Evolutionary conservation across 495 filamentous ascomycete species (phyloP), one percentile per base, ranked within the genome.

Genomic region (Tuber magnatum): DNA sequence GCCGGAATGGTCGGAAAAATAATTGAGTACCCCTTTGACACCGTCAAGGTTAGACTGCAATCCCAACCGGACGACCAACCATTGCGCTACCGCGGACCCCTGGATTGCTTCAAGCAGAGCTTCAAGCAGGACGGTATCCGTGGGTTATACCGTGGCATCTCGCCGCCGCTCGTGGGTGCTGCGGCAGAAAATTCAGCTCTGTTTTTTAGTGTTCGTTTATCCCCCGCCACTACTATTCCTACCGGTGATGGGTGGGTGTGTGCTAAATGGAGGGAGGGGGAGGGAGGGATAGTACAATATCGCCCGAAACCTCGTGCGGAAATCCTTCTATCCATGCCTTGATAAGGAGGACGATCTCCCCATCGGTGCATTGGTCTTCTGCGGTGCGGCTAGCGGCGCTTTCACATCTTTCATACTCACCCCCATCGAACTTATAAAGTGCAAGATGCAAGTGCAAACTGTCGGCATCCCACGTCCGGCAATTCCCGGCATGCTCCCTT

Each of bases 11-110:
- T 92, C 38, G 96, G 95, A 76, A 99, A 99, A 86, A 89, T 92
- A 77, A 93, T 99, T 80, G 96, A 99, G 81, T 99, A 96, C 83
- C 96, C 96, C 43, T 98, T 98, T 84, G 96, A 99, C 85, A 99
- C 96, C 0, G 91, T 99, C 80, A 99, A 99, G 86, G 95, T 92
- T 68, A 88, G 89, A 39, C 85, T 93, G 7, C 91, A 93, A 82
- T 91, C 91, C 6, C 95, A 97, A 83, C 93, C 93, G 12, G 91
- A 93, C 81, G 88, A 91, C 75, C 87, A 91, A 1, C 93, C 94
- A 41, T 89, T 93, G 22, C 91, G 88, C 32, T 99, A 97, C 83
- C 89, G 84, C 1, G 96, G 96, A 0, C 94, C 96, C 0, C 76
- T 98, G 73, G 96, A 98, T 85, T 98, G 95, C 85, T 97, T 99